Conservation (phyloP, 1,284 basidiomycete species). For the Lignosus rhinocerotis region DNA sequence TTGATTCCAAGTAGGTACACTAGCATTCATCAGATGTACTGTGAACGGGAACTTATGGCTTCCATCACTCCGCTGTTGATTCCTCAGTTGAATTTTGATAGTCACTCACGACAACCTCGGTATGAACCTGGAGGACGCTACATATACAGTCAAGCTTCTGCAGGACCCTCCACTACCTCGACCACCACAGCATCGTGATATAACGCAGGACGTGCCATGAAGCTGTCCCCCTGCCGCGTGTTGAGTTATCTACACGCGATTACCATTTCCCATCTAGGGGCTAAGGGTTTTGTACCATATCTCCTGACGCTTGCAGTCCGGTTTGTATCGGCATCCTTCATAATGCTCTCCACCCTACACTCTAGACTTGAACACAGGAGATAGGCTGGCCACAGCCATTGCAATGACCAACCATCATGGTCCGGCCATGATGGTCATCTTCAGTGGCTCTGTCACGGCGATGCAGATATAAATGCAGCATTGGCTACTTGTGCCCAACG, state of each 20-base stretch:
- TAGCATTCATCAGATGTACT: too few relatives aligned
- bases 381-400: conserved; percentile 1
- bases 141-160: too few relatives aligned
- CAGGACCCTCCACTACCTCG: too few relatives aligned
- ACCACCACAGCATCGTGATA: too few relatives aligned
- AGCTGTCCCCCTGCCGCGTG: not conserved
- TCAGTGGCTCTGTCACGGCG: not conserved
- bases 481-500: not conserved
- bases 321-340: conserved; percentile 7
- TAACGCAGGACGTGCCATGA: too few relatives aligned
- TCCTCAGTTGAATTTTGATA: too few relatives aligned
- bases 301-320: not conserved
- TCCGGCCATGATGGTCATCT: not conserved
- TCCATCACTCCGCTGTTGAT: too few relatives aligned
- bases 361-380: conserved; percentile 2
- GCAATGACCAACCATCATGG: not conserved
- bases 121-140: too few relatives aligned
- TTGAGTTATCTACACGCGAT: not conserved
- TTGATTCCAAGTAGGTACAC: too few relatives aligned
- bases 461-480: conserved; percentile 7
- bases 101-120: too few relatives aligned
- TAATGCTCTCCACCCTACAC: not conserved
- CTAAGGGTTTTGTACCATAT: not conserved
- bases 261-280: not conserved
- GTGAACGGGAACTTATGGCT: too few relatives aligned